These are phyloP conservation scores for Giardia duodenalis DNA, from an alignment of 208 protist species.

Conservation along the genomic window DNA sequence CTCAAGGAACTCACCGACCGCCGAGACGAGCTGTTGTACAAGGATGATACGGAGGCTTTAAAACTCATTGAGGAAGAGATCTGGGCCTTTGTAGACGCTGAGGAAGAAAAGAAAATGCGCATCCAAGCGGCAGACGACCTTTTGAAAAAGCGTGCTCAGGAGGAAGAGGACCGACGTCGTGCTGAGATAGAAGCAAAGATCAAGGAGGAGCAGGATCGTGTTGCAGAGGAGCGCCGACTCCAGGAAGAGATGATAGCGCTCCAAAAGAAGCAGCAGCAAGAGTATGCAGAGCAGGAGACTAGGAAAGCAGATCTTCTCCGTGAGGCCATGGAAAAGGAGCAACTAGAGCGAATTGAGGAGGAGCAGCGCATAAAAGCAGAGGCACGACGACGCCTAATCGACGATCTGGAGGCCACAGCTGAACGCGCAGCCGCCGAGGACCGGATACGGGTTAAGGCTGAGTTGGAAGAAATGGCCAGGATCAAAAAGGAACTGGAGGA, in stretches of 20 bases:
- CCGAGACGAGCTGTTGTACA: too few relatives aligned
- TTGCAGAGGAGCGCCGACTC: neutral
- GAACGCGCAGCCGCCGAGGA: neutral
- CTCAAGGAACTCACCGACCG: too few relatives aligned
- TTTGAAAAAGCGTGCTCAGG: neutral
- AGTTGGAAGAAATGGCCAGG: neutral
- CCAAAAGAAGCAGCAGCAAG: too few relatives aligned
- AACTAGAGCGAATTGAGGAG: neutral
- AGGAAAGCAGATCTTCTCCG: neutral
- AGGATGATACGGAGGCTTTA: too few relatives aligned
- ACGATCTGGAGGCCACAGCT: neutral
- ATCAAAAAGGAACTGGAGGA: neutral
- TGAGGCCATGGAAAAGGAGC: neutral
- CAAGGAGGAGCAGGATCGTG: neutral
- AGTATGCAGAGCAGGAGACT: too few relatives aligned
- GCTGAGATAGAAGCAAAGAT: neutral
- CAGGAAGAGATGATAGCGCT: neutral
- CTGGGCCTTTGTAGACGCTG: neutral
- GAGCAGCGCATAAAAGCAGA: neutral
- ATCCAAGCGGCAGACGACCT: neutral
- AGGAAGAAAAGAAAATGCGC: neutral
- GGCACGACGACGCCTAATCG: neutral
- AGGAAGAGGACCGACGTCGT: neutral
- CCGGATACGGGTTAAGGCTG: neutral
- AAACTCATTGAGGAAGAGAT: neutral